phyloP scores from a whole-genome alignment of 2,329 filamentous ascomycete species.

The Taxawa tesnikishii region DNA sequence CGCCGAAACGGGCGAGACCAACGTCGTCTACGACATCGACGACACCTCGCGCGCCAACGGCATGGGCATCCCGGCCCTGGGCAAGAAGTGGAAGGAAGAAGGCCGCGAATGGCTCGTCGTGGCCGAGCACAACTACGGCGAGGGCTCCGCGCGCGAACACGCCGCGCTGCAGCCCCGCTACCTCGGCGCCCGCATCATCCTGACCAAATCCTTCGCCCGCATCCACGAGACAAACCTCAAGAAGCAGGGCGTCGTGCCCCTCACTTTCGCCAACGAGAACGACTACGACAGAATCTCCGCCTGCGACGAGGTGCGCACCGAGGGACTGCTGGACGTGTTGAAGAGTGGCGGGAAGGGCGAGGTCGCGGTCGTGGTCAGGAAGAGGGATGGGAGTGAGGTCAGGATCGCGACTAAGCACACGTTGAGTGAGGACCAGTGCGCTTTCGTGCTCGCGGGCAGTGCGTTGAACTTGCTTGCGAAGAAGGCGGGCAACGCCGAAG shows the following conservation, averaged over 20 bases:
- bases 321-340: conserved; percentile 75
- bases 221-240: conserved; percentile 95
- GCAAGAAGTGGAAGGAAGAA: conserved; percentile 65
- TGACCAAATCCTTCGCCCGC: conserved; percentile 77
- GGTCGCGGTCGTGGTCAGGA: conserved; percentile 48
- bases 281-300: conserved; percentile 80
- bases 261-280: conserved; percentile 77
- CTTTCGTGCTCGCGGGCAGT: conserved; percentile 85
- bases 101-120: conserved; percentile 81
- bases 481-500: conserved; percentile 28
- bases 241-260: conserved; percentile 91
- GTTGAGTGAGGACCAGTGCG: conserved; percentile 78
- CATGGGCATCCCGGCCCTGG: conserved; percentile 72
- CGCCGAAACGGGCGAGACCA: conserved; percentile 83
- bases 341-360: conserved; percentile 64
- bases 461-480: conserved; percentile 78
- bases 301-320: conserved; percentile 70
- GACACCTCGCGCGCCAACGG: conserved; percentile 40
- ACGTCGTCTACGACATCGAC: conserved; percentile 78
- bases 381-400: conserved; percentile 47
- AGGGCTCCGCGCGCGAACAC: conserved; percentile 80
- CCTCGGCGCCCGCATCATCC: conserved; percentile 71
- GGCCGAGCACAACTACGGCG: conserved; percentile 94
- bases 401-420: conserved; percentile 73
- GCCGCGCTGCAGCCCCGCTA: conserved; percentile 85